Conservation (phyloP, 2,329 filamentous ascomycete genomes). For the Sclerotinia trifoliorum region DNA sequence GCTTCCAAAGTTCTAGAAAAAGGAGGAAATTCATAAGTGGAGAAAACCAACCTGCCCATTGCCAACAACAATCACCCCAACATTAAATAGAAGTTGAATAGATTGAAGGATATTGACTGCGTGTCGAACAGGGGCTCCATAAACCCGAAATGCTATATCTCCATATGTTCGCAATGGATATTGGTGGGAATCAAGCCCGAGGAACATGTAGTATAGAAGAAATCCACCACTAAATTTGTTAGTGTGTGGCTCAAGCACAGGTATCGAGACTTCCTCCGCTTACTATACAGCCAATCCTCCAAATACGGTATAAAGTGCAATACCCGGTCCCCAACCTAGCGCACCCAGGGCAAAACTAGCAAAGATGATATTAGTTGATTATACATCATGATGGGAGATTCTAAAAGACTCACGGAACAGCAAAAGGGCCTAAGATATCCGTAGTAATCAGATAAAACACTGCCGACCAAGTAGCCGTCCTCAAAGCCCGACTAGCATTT, state of each 20-base stretch:
- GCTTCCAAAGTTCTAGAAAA: not conserved
- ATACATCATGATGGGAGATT: not conserved
- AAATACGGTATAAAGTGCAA: conserved; percentile 32
- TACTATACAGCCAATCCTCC: conserved; percentile 18
- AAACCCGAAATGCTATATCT: conserved; percentile 31
- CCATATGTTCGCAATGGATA: conserved; percentile 30
- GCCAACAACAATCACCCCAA: conserved; percentile 16
- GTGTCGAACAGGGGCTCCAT: conserved; percentile 28
- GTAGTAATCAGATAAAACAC: conserved; percentile 41
- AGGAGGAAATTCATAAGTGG: not conserved
- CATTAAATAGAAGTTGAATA: conserved; percentile 18
- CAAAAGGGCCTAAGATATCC: conserved; percentile 27
- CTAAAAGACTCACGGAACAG: conserved; percentile 23
- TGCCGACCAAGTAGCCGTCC: conserved; percentile 48
- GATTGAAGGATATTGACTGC: conserved; percentile 30
- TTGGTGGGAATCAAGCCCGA: conserved; percentile 31
- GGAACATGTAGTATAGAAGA: conserved; percentile 29
- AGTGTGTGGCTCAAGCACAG: not conserved
- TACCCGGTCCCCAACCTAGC: conserved; percentile 23
- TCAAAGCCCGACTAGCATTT: conserved; percentile 46
- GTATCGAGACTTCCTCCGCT: not conserved
- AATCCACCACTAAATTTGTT: conserved; percentile 17
- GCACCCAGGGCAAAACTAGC: conserved; percentile 21
- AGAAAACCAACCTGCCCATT: not conserved
- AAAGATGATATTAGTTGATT: not conserved